A percentile compares a stretch with the other conserved stretches of the same genome.
phyloP scores from a whole-genome alignment of 2,329 filamentous ascomycete genomes.

The Pyricularia pennisetigena region DNA sequence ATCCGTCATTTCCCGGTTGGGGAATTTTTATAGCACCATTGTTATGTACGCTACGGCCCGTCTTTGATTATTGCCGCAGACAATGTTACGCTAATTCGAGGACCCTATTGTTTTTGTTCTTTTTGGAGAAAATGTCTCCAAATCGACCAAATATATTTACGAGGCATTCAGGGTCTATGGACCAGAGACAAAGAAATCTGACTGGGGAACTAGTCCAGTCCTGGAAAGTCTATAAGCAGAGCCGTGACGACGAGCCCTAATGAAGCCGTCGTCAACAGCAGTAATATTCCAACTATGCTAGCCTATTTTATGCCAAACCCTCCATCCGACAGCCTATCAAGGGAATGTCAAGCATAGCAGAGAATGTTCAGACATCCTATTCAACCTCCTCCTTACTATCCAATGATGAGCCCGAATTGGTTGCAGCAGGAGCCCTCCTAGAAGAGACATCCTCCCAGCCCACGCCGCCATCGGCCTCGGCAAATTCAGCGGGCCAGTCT shows the following conservation, averaged over 20 bases:
- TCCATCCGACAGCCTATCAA: neutral
- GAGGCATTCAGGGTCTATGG: neutral
- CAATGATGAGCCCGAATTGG: neutral
- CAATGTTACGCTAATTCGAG: neutral
- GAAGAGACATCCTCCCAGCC: neutral
- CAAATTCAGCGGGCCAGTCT: neutral
- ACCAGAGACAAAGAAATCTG: too few species aligned
- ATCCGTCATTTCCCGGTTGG: neutral
- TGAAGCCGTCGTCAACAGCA: neutral
- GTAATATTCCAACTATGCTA: neutral
- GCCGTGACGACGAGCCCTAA: neutral
- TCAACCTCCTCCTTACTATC: neutral
- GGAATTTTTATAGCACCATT: neutral
- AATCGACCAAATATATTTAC: neutral
- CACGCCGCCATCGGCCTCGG: neutral
- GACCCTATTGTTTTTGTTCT: too few species aligned
- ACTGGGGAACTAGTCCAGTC: too few species aligned
- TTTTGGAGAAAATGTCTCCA: neutral
- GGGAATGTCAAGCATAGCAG: neutral
- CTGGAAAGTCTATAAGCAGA: too few species aligned
- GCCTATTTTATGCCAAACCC: neutral
- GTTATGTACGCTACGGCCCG: neutral
- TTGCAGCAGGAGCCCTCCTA: neutral
- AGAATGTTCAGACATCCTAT: neutral
- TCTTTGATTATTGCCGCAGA: neutral